Conservation (phyloP, 345 rosid genomes). For the Eucalyptus marginata region DNA sequence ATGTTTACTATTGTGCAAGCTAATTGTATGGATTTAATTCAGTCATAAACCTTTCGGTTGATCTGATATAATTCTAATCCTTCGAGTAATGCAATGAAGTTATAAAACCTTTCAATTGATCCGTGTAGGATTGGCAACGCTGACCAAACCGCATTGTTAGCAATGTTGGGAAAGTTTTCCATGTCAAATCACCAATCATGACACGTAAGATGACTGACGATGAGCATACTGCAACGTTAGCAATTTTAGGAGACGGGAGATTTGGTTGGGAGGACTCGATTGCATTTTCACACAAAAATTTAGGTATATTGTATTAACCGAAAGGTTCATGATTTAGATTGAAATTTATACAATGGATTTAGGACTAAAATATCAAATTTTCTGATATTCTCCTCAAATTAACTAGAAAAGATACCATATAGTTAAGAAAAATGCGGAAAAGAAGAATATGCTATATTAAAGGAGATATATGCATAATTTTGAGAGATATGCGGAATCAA, state of each 20-base stretch:
- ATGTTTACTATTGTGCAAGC: too few species aligned
- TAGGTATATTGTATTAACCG: not conserved
- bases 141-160: not conserved
- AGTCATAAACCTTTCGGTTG: not conserved
- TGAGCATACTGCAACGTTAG: not conserved
- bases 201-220: fast-evolving
- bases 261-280: not conserved
- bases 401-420: not conserved
- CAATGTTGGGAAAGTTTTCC: not conserved
- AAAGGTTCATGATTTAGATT: not conserved
- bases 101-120: not conserved
- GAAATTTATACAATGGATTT: not conserved
- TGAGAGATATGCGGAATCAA: too few species aligned
- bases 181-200: not conserved
- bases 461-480: too few species aligned
- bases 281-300: not conserved
- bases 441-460: too few species aligned
- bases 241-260: not conserved
- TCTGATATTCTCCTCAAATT: not conserved
- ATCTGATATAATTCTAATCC: too few species aligned
- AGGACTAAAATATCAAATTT: not conserved
- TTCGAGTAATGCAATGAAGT: not conserved
- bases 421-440: too few species aligned
- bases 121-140: not conserved
- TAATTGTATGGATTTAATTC: too few species aligned